Evolutionary conservation across 257 asterid species (phyloP).

Genomic region (Plantago elongata): DNA sequence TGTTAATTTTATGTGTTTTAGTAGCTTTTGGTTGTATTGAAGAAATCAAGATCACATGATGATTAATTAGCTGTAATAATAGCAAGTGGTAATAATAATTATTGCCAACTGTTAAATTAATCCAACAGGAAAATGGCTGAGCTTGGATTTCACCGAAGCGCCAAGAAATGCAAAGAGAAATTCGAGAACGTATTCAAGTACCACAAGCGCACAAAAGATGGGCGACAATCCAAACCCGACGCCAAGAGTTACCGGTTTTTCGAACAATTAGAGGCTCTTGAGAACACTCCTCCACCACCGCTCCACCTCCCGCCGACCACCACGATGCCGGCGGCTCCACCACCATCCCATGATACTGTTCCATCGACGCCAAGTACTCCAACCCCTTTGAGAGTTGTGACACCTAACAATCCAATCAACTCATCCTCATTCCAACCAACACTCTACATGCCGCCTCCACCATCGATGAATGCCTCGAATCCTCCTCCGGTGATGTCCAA

Average conservation of each 20-base stretch:
- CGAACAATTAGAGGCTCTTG: conserved; percentile 69
- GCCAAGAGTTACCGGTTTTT: conserved; percentile 74
- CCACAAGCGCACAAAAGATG: conserved; percentile 82
- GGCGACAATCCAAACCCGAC: conserved; percentile 70
- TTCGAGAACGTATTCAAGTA: conserved; percentile 89
- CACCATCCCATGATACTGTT: conserved; percentile 37
- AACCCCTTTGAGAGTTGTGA: conserved; percentile 22
- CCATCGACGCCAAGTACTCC: conserved; percentile 38
- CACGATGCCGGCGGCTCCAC: conserved; percentile 25
- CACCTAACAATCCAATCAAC: conserved; percentile 16
- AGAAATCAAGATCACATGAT: conserved; percentile 21
- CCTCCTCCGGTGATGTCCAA: conserved; percentile 27
- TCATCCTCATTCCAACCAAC: conserved; percentile 23
- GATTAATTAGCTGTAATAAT: neutral
- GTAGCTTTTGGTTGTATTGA: conserved; percentile 15
- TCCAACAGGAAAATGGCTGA: conserved; percentile 72
- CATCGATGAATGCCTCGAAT: conserved; percentile 18
- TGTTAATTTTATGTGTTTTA: conserved; percentile 20
- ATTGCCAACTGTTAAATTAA: conserved; percentile 10
- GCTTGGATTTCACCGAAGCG: conserved; percentile 71
- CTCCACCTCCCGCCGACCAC: conserved; percentile 23
- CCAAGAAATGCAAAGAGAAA: conserved; percentile 94
- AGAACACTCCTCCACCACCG: conserved; percentile 31
- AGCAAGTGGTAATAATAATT: neutral
- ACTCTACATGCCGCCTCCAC: conserved; percentile 13